Base-by-base conservation (phyloP, 768 basidiomycete genomes). In the Jaapia argillacea region DNA sequence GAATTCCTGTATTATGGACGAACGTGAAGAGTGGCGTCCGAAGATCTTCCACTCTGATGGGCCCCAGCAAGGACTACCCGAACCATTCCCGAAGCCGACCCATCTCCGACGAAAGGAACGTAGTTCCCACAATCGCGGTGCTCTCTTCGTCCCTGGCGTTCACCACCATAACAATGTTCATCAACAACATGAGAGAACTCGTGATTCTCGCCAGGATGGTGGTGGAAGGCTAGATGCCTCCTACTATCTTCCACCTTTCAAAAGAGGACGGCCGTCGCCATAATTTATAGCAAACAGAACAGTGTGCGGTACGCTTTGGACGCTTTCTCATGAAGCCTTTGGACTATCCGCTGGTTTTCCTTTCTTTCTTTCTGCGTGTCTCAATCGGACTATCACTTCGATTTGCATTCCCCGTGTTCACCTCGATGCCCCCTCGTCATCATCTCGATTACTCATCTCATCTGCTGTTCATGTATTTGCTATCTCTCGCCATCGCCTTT, bases 1-100 rank as follows among this genome's bases (percentile, higher is more conserved):
- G 57, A 92, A 91, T 54, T 90, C 87, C 22, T 72, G 79, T 43
- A 86, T 91, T 46, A 90, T 92, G 85, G 86, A 91, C 60, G 85
- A 88, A 58, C 75, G 75, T 25, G 81, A 82, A 55, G 71, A 74
- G 12, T 90, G 85, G 82, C 75, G 84, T 20, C 89, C 89, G 3
- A 83, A 85, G 54, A 87, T 92, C 44, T 88, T 85, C 59, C 81
- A 79, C 56, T 84, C 87, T 23, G 72, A 72, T 33, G 90, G 90
- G 2, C 72, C 75, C 5, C 66, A 77, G 42, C 75, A 81, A 60
- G 90, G 90, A 5, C 66, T 81, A 20, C 76, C 79, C 0, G 82
- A 92, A 55, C 81, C 81, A 21, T 91, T 91, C 63, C 87, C 87
- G 1, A 67, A 80, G 28, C 83, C 87, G 24, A 90, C 86, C 6